Conservation (phyloP, 2,329 filamentous ascomycete species). For the Colletotrichum euphorbiae region DNA sequence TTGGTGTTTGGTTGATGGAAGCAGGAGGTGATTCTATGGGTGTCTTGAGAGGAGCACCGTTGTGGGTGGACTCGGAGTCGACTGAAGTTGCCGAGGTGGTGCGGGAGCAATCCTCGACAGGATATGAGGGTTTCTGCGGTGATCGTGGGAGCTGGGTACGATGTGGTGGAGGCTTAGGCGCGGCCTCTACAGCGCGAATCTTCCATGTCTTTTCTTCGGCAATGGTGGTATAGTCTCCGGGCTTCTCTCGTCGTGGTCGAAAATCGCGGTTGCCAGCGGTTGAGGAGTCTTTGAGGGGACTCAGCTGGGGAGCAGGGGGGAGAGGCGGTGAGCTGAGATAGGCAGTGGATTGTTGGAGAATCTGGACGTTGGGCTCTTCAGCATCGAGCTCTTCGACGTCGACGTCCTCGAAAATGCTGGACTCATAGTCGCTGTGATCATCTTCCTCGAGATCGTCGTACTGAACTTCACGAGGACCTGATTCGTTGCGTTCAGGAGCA, state of each 20-base stretch:
- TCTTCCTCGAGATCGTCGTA: constrained; percentile 43
- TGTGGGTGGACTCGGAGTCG: constrained; percentile 44
- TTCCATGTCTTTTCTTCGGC: constrained; percentile 62
- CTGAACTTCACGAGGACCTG: constrained; percentile 20
- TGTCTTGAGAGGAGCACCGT: constrained; percentile 42
- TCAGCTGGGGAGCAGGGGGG: constrained; percentile 59
- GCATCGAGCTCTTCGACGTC: constrained; percentile 54
- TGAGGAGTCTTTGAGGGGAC: constrained; percentile 60
- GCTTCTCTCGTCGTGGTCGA: constrained; percentile 44
- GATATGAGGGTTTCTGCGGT: constrained; percentile 44
- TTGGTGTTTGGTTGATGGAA: constrained; percentile 26
- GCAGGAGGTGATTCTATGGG: constrained; percentile 30
- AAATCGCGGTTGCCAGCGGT: constrained; percentile 55
- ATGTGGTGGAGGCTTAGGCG: constrained; percentile 49
- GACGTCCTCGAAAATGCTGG: constrained; percentile 59
- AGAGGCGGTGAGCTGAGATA: constrained; percentile 59
- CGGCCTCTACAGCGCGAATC: constrained; percentile 46
- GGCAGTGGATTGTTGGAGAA: constrained; percentile 57
- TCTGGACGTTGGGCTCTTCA: constrained; percentile 58
- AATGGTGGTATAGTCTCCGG: constrained; percentile 58
- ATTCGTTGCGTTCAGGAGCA: constrained; percentile 42
- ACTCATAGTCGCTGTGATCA: constrained; percentile 52
- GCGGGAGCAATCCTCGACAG: constrained; percentile 38
- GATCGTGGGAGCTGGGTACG: constrained; percentile 47
- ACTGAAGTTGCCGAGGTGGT: constrained; percentile 37